phyloP scores from a whole-genome alignment of 441 rosid genomes.

The Pelargonium cotyledonis region DNA sequence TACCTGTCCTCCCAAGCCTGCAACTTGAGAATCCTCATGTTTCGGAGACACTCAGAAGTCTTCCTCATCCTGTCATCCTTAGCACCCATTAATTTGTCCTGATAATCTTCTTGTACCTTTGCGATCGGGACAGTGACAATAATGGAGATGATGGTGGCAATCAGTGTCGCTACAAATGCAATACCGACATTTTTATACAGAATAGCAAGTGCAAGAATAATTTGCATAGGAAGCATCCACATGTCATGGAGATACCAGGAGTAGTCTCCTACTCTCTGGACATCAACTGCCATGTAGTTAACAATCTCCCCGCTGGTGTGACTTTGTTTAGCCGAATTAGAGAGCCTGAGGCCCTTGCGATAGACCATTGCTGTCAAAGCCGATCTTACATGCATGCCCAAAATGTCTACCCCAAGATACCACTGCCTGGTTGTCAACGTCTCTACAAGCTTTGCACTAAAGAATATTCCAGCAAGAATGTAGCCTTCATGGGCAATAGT shows the following conservation, averaged over 20 bases:
- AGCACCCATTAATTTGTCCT: slow-evolving; percentile 91
- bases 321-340: slow-evolving; percentile 82
- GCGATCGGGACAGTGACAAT: slow-evolving; percentile 81
- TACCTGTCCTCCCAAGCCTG: slow-evolving; percentile 99
- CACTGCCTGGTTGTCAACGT: slow-evolving; percentile 92
- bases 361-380: slow-evolving; percentile 97
- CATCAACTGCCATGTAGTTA: slow-evolving; percentile 99
- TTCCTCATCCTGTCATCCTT: slow-evolving; percentile 99
- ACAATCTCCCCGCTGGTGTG: slow-evolving; percentile 94
- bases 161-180: slow-evolving; percentile 81
- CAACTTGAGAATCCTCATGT: slow-evolving; percentile 93
- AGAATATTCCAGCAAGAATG: slow-evolving; percentile 88
- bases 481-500: slow-evolving; percentile 87
- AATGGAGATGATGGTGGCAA: slow-evolving; percentile 82
- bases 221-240: slow-evolving; percentile 99
- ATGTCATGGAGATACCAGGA: slow-evolving; percentile 98
- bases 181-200: slow-evolving; percentile 89
- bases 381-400: slow-evolving; percentile 99
- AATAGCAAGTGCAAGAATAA: slow-evolving; percentile 90
- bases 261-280: slow-evolving; percentile 94
- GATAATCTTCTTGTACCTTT: slow-evolving; percentile 85
- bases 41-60: slow-evolving; percentile 96
- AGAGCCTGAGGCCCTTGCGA: slow-evolving; percentile 76
- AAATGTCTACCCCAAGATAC: slow-evolving; percentile 98
- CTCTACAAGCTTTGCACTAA: slow-evolving; percentile 83